Evolutionary conservation across 192 early-diverging fungal species (phyloP).

Genomic region (Podochytrium sp.): DNA sequence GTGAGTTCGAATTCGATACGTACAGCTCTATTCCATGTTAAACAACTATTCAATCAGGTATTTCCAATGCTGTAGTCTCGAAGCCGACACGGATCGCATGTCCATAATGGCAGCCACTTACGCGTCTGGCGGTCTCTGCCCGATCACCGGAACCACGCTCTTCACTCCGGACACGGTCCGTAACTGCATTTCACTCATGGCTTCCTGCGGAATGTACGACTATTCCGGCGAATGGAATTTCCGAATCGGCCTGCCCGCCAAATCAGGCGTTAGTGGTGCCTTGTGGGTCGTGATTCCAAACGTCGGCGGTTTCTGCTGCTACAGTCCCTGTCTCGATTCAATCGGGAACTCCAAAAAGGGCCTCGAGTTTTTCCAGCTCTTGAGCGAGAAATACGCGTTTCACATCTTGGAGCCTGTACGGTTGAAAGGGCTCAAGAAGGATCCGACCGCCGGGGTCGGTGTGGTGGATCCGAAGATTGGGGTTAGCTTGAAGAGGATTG

Average conservation of each 20-base stretch:
- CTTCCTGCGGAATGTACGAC: constrained; percentile 38
- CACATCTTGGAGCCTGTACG: constrained; percentile 28
- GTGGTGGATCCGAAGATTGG: no score
- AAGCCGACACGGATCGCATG: constrained; percentile 27
- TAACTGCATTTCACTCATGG: constrained; percentile 34
- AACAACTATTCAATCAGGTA: background rate
- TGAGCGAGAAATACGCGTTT: constrained; percentile 28
- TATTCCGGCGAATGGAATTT: constrained; percentile 38
- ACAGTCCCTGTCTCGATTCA: constrained; percentile 30
- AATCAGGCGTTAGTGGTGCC: constrained; percentile 33
- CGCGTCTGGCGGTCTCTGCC: constrained; percentile 35
- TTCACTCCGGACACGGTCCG: constrained; percentile 29
- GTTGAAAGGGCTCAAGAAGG: constrained; percentile 4
- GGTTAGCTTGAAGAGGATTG: no score
- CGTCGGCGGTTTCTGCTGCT: constrained; percentile 28
- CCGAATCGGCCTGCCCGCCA: constrained; percentile 28
- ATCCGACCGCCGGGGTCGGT: constrained; percentile 2
- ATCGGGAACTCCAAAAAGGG: constrained; percentile 30
- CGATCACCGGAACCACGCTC: constrained; percentile 15
- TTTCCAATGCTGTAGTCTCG: constrained; percentile 32
- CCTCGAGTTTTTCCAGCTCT: constrained; percentile 30
- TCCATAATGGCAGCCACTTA: constrained; percentile 33
- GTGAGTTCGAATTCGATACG: background rate
- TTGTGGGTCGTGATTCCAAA: constrained; percentile 29
- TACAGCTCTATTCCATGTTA: background rate